Conservation (phyloP, 345 rosid species). For the Draba incana region DNA sequence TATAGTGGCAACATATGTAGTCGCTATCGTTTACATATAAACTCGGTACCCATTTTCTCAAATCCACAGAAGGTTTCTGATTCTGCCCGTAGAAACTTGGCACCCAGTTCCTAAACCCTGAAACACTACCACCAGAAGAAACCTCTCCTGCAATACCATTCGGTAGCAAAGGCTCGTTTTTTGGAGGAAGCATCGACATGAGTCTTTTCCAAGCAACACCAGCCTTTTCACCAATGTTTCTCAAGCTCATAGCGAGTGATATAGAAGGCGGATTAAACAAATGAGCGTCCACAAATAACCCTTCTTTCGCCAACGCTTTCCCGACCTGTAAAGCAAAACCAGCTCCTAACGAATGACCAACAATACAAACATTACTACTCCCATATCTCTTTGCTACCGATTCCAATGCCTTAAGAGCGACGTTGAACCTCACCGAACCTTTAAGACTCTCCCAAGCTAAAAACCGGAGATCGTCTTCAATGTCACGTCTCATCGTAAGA, state of each 20-base stretch:
- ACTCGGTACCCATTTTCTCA: constrained; percentile 86
- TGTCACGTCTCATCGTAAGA: constrained; percentile 78
- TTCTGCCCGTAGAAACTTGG: constrained; percentile 51
- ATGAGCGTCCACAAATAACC: constrained; percentile 81
- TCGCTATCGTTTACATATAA: constrained; percentile 89
- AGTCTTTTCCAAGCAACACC: constrained; percentile 75
- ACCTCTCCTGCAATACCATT: constrained; percentile 32
- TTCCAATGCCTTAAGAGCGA: constrained; percentile 63
- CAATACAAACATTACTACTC: constrained; percentile 75
- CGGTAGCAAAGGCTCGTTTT: constrained; percentile 24
- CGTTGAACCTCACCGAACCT: constrained; percentile 85
- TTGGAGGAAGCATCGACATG: constrained; percentile 77
- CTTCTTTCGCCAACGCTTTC: constrained; percentile 88
- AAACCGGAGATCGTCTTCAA: constrained; percentile 93
- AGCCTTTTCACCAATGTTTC: constrained; percentile 85
- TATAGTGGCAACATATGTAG: constrained; percentile 82
- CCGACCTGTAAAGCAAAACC: constrained; percentile 96
- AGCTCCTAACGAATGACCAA: constrained; percentile 96
- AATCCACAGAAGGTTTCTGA: constrained; percentile 48
- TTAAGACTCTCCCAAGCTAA: constrained; percentile 93
- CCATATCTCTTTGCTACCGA: constrained; percentile 75
- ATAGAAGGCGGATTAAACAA: constrained; percentile 92
- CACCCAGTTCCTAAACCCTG: constrained; percentile 72
- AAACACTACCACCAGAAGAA: constrained; percentile 29
- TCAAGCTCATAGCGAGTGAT: constrained; percentile 87